Evolutionary conservation across 1,284 basidiomycete species (phyloP), one percentile per base, ranked within the genome.

Genomic region (Ganoderma lucidum): DNA sequence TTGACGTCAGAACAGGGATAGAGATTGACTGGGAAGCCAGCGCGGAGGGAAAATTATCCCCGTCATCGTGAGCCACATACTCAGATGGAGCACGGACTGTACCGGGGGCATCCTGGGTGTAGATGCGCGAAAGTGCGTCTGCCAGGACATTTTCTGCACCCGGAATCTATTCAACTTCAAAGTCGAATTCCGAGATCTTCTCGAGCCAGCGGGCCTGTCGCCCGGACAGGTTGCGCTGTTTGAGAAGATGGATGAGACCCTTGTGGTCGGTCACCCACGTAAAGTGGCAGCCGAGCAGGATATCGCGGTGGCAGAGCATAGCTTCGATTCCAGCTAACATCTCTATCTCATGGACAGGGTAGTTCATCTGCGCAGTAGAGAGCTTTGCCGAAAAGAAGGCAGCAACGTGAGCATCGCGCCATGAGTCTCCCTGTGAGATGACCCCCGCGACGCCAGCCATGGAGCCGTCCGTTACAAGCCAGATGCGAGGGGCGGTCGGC

Each of bases 61-160:
- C 37, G 5, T 37, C 35, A 37, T 66, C 64, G 14, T 58, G 37
- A 0, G 17, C n/a, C 1, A 76, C 64, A 58, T 74, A 81, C 66
- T 81, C 80, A 6, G 59, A 70, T 1, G 60, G 44, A 0, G 77
- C 73, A 0, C 76, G 65, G 2, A 78, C 73, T 0, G 68, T 74
- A 3, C 79, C 79, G 5, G 61, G 30, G 0, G 68, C 63, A 19
- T 82, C 80, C 58, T 78, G 67, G 1, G 67, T 70, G 62, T 82
- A 82, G 10, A 82, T 77, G 6, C 79, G 65, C 0, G 80, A 83
- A 17, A 83, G 80, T 0, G 74, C 78, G 53, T 80, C 76, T 9
- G 77, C 71, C 1, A 81, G 60, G 5, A 70, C 60, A 64, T 83
- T 83, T 0, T 70, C 70, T 19, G 69, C 66, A 0, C 81, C 80